Base-by-base conservation (phyloP, 805 yeast species). In the Hanseniaspora valbyensis region DNA sequence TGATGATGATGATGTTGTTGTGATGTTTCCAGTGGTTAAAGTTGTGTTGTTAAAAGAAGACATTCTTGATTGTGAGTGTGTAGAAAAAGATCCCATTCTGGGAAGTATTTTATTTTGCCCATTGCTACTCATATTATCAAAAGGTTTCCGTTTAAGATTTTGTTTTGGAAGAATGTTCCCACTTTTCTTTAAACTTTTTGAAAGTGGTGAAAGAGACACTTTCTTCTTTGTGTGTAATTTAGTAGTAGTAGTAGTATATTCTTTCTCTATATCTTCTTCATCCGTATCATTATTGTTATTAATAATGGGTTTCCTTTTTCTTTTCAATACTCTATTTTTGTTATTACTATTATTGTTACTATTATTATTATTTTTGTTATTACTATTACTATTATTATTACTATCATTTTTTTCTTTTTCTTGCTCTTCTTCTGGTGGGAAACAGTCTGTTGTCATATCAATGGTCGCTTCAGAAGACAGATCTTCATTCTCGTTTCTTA, bases 31-130 rank as follows among this genome's bases (percentile, higher is more conserved):
- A n/a, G 18, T 44, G 26, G 34, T 44, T 18, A 44, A n/a, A n/a
- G 43, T 45, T 6, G 34, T 45, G 39, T 39, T 45, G 26, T 39
- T 45, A 21, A 45, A 32, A 4, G 50, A 44, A 14, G 49, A 25
- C 9, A 39, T 4, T 45, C 50, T 45, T 4, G 44, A 38, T 37
- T 44, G 49, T 2, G 49, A 44, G 10, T 45, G 34, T 30, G 51
- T 48, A 3, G 43, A 22, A 24, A 48, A 48, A 7, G 51, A 48
- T 3, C 51, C 51, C 51, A 48, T 48, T 40, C 51, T 40, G 25
- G 51, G 51, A 2, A 48, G 28, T 10, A 9, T 12, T n/a, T 12
- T n/a, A n/a, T n/a, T 24, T 13, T 4, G 6, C 3, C 7, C 14
- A 5, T 25, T 13, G 3, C 4, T 24, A 22, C 39, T 34, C 10